Evolutionary conservation across 768 basidiomycete species (phyloP).

Genomic region (Arthromyces matolae): DNA sequence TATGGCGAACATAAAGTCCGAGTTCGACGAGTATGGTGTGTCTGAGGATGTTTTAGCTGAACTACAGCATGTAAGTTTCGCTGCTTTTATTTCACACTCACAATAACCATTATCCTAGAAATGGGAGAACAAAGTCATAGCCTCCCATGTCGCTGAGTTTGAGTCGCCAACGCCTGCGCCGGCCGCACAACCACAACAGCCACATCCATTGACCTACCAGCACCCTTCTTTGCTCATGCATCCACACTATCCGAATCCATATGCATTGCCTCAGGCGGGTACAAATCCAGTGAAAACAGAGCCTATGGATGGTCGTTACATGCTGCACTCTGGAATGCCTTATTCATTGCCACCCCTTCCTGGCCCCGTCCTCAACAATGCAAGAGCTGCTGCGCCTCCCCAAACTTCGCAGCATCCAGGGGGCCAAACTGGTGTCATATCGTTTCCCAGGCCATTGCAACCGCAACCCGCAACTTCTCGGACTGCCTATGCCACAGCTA

Average conservation of each 20-base stretch:
- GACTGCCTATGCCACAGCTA: conserved; percentile 21
- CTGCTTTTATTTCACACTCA: conserved; percentile 8
- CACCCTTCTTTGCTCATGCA: conserved; percentile 62
- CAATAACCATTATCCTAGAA: conserved; percentile 48
- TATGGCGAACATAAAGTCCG: conserved; percentile 78
- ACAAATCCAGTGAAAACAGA: conserved; percentile 67
- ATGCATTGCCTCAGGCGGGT: conserved; percentile 37
- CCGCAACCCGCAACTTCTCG: conserved; percentile 26
- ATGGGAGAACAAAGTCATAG: conserved; percentile 94
- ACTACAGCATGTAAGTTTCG: conserved; percentile 75
- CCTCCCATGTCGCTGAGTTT: conserved; percentile 95
- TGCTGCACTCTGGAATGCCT: conserved; percentile 39
- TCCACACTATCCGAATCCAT: conserved; percentile 57
- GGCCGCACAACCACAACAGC: conserved; percentile 39
- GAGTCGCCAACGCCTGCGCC: conserved; percentile 47
- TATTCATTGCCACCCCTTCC: conserved; percentile 63
- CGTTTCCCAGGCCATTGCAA: conserved; percentile 41
- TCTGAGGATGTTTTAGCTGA: conserved; percentile 86
- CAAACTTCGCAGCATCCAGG: conserved; percentile 44
- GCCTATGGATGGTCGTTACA: conserved; percentile 66
- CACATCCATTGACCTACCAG: conserved; percentile 50
- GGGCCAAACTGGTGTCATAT: conserved; percentile 56
- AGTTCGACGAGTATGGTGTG: conserved; percentile 97
- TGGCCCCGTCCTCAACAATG: conserved; percentile 59
- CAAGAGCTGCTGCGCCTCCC: conserved; percentile 36